Evolutionary conservation across 352 stramenopile species (phyloP), one percentile per base, ranked within the genome.

Genomic region (Phytophthora pini): DNA sequence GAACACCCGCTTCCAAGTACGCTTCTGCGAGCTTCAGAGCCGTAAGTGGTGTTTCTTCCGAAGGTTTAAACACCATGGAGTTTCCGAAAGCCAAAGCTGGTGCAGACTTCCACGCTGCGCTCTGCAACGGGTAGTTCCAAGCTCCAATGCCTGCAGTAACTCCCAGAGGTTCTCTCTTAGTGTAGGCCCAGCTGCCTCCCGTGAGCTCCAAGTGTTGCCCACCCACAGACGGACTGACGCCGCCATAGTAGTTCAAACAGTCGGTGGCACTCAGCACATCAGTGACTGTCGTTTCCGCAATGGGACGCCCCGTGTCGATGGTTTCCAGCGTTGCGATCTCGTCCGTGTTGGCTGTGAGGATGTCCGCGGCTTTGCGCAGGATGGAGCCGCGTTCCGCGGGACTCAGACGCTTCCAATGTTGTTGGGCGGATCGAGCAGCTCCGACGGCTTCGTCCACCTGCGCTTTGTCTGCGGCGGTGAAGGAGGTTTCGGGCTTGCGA

Each of bases 11-110:
- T 36, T 90, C 80, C 20, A 89, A 1, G 32, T 93, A 93, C 24
- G 81, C 68, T 61, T 92, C 77, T 0, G 84, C 86, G 31, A 94
- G 70, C 34, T 84, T 73, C 38, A 94, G 58, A 20, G 86, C 86
- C 20, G 83, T 78, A 29, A 94, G 63, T 12, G 92, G 91, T 47
- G 92, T 97, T 72, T 97, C 83, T 56, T 94, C 86, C 0, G 88
- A 94, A 8, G 90, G 82, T 68, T 98, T 98, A 62, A 98, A 88
- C n/a, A 98, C 85, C 77, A 97, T 92, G 20, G 89, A 84, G 69
- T 96, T 97, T 26, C 93, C 93, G 55, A 93, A 94, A 13, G 88
- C 82, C 31, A 98, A 75, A 11, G 89, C 82, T 0, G 86, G 84
- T 8, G 84, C 86, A 20, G 84, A 92, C 61, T 94, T 94, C 86